Evolutionary conservation across 305 asterid species (phyloP), one percentile per base, ranked within the genome.

Genomic region (Stenogyne calaminthoides): DNA sequence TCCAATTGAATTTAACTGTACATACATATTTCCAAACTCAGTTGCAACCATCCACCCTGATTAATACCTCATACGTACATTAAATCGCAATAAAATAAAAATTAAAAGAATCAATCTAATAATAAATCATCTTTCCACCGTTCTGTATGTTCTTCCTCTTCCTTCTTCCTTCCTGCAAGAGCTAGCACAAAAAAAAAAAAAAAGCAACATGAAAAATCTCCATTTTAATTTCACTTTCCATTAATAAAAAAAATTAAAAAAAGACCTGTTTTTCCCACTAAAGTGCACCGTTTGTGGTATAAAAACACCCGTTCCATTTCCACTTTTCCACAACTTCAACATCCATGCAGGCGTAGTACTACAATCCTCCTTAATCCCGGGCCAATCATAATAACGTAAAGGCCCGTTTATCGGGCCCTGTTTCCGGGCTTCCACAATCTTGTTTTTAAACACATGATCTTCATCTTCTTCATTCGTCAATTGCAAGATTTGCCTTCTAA

Each of bases 241-340:
- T 19, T 3, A 7, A 49, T 49, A 15, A 15, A 49, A 49, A 52
- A 47, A 7, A 58, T n/a, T n/a, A n/a, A n/a, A n/a, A 67, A 40
- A 39, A 14, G 1, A 64, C 86, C 5, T 86, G 56, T 76, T 57
- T 74, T 75, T 86, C 58, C 81, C 83, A 59, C 71, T 81, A 36
- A 82, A 34, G 12, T 75, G 86, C 15, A 74, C 46, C 58, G 75
- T 80, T 70, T 85, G 96, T 6, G 97, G 97, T 46, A 89, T 89
- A 81, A 89, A 89, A 57, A 91, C 96, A 3, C 97, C 96, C 0
- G 97, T 89, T 4, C 95, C 96, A 75, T 80, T 86, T 2, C 89
- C 91, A 20, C 80, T 73, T 67, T 83, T 84, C 96, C 96, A 89
- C 80, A 86, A 67, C 72, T 80, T 83, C 47, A 77, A 42, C 14